Base-by-base conservation (phyloP, 768 basidiomycete genomes). In the Mycena metata region DNA sequence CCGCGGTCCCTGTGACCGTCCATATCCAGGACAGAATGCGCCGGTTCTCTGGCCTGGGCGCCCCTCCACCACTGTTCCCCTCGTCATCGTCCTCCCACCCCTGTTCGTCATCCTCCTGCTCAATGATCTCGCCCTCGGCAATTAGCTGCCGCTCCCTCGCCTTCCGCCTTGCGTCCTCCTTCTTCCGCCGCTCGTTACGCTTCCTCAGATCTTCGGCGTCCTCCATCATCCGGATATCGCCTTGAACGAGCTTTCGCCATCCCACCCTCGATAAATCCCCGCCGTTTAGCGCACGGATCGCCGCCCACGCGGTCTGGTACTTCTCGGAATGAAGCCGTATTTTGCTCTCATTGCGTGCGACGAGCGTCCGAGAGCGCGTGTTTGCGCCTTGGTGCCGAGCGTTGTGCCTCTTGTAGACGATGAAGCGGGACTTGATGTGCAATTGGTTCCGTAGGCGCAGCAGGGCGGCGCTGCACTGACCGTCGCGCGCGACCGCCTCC, bases 311-410 rank as follows among this genome's bases (percentile, higher is more conserved):
- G 36, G 8, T n/a, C 41, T 63, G 61, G n/a, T 15, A 63, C 16
- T 52, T 54, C 39, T 63, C 42, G 0, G 61, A 63, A 33, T 54
- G 42, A 2, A 52, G 42, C 3, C 16, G 41, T 2, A 63, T 54
- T 19, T 63, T 50, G 36, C 47, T 51, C 23, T 63, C 61, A 7
- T 63, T 63, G 21, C 51, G 61, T 9, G 61, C 50, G 9, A 63
- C 41, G 12, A 63, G 11, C 26, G 50, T 33, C 4, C 61, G 36
- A 1, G 43, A 46, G 9, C 58, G 15, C 12, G 45, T 59, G n/a
- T 59, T 46, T n/a, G 11, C n/a, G 1, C 58, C 58, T 17, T 59
- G 58, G 12, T 59, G 43, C 4, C 58, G 30, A 6, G 58, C 19
- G 10, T 59, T 17, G 4, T 21, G 2, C 17, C 35, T 23, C 45